Percentiles rank a stretch among this genome's conserved stretches.
Evolutionary conservation across 345 rosid species (phyloP).

Genomic region (Brassica rapa): DNA sequence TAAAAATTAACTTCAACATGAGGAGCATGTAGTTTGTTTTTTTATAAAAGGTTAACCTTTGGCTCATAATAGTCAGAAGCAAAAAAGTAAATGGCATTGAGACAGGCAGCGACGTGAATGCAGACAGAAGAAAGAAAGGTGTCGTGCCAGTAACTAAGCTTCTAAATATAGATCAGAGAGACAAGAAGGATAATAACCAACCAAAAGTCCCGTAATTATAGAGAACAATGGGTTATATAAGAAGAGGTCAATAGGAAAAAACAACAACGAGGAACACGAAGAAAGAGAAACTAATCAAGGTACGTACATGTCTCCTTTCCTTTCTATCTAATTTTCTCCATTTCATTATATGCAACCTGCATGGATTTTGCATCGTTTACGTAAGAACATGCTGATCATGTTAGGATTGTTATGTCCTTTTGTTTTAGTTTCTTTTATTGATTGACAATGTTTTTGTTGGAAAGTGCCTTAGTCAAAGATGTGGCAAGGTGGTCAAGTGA

Average conservation of each 20-base stretch:
- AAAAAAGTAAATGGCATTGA: background rate
- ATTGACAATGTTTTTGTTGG: background rate
- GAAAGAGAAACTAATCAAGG: constrained; percentile 21
- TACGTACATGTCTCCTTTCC: constrained; percentile 18
- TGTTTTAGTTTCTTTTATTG: background rate
- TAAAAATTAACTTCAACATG: background rate
- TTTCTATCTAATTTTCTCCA: constrained; percentile 1
- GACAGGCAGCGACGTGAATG: constrained; percentile 40
- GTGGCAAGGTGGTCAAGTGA: background rate
- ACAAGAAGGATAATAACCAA: constrained; percentile 35
- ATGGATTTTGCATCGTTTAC: background rate
- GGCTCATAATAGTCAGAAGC: constrained; percentile 4
- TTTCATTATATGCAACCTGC: background rate
- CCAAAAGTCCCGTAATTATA: constrained; percentile 33
- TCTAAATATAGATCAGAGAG: constrained; percentile 35
- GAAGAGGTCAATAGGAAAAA: constrained; percentile 11
- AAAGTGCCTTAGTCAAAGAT: background rate
- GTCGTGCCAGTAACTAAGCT: constrained; percentile 42
- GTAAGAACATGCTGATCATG: background rate
- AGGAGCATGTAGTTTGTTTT: background rate
- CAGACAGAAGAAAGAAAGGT: constrained; percentile 30
- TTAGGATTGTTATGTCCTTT: background rate
- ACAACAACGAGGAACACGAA: constrained; percentile 10
- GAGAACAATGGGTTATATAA: constrained; percentile 27
- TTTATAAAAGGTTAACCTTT: background rate